Evolutionary conservation across 106 monocot genomes (phyloP).

Genomic region (Hemerocallis citrina): DNA sequence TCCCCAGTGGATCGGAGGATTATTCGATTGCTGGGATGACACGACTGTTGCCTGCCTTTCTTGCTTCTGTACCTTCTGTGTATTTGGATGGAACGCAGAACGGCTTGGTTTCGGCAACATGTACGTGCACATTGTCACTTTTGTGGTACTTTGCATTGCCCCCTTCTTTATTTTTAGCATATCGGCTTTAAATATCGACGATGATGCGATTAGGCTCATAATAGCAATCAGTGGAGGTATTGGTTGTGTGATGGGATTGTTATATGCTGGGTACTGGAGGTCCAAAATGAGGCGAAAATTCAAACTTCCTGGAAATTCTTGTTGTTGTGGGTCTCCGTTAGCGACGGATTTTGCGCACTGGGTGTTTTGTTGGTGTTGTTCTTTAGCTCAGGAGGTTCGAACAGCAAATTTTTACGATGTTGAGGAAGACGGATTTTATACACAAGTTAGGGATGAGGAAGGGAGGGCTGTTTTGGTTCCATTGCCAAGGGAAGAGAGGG

Average conservation of each 20-base stretch:
- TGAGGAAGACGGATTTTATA: constrained; percentile 18
- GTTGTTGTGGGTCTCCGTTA: constrained; percentile 9
- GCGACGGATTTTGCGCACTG: constrained; percentile 19
- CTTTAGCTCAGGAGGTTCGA: constrained; percentile 31
- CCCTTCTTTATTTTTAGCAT: constrained; percentile 14
- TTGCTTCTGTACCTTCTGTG: constrained; percentile 24
- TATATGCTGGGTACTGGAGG: constrained; percentile 46
- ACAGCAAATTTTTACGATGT: constrained; percentile 28
- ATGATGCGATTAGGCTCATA: constrained; percentile 3
- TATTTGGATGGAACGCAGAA: constrained; percentile 22
- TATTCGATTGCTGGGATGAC: constrained; percentile 26
- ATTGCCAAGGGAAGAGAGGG: too few relatives aligned
- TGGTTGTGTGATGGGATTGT: constrained; percentile 16
- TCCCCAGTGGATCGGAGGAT: constrained; percentile 21
- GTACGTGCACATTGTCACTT: constrained; percentile 19
- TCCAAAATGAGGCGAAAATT: constrained; percentile 28
- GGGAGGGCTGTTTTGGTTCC: background rate
- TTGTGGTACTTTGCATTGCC: constrained; percentile 10
- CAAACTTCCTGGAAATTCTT: constrained; percentile 19
- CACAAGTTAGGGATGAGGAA: constrained; percentile 1
- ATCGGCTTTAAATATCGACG: constrained; percentile 15
- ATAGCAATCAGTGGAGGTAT: constrained; percentile 8
- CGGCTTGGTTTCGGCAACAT: constrained; percentile 19
- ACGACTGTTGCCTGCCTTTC: constrained; percentile 4
- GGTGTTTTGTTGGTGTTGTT: constrained; percentile 34